Evolutionary conservation across 2,329 filamentous ascomycete species (phyloP), one percentile per base, ranked within the genome.

Genomic region (Talaromyces sp.): DNA sequence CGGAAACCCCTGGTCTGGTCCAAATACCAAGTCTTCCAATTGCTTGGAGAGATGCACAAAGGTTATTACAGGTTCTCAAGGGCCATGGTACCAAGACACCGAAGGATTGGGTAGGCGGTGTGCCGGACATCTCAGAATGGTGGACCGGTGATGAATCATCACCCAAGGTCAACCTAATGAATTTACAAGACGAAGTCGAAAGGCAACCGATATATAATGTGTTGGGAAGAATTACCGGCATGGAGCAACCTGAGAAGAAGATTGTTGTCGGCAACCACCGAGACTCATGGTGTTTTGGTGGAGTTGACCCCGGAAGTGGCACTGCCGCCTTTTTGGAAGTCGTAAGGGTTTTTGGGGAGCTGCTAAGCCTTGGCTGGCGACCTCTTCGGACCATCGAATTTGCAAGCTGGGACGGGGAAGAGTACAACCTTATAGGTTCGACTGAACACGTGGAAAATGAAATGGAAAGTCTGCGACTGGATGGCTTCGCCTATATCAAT

Each of bases 331-430:
- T 99, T 83, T 83, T 98, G 59, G 95, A 99, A 78, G 83, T 98
- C 62, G 88, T 90, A 27, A 87, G 90, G 52, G 87, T 96, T 56
- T 91, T 99, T 69, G 92, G 92, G 47, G 87, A 91, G 65, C 83
- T 98, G 16, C 82, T 88, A 27, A 76, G 82, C 16, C 85, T 87
- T 61, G 94, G 93, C 59, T 99, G 95, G 95, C 85, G 90, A 30
- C 95, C 95, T 1, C 81, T 96, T 16, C 89, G 95, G n/a, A 96
- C 92, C 3, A 96, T 99, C 66, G 90, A 96, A 73, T 98, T 99
- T 75, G 92, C 93, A 71, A 96, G 91, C 36, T 99, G 95, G 95
- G 95, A 99, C 74, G 95, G 86, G 4, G 89, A 89, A 68, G 92
- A 94, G 75, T 98, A 96, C 79, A 97, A 97, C 75, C 80, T 95